Conservation (phyloP, 768 basidiomycete genomes). For the Scleroderma bovista region DNA sequence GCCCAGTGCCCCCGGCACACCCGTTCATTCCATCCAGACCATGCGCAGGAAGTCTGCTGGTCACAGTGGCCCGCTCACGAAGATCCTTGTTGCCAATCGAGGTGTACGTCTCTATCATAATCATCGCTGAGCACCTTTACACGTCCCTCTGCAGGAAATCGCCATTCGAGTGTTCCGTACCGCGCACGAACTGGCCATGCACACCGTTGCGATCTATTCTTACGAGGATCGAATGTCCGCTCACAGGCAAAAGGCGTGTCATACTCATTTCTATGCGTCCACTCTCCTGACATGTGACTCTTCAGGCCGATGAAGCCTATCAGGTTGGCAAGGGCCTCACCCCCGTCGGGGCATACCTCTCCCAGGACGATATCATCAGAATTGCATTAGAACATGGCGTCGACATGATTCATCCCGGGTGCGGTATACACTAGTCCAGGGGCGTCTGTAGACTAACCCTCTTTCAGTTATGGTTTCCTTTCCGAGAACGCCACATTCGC, state of each 20-base stretch:
- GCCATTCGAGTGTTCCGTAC: slow-evolving; percentile 98
- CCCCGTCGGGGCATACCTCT: slow-evolving; percentile 94
- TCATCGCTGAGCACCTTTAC: slow-evolving; percentile 3
- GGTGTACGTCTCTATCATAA: slow-evolving; percentile 51
- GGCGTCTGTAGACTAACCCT: background rate
- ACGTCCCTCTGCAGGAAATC: slow-evolving; percentile 66
- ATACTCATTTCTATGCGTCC: slow-evolving; percentile 24
- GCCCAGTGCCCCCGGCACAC: slow-evolving; percentile 77
- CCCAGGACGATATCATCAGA: slow-evolving; percentile 95
- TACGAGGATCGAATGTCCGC: slow-evolving; percentile 95
- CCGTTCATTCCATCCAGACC: slow-evolving; percentile 85
- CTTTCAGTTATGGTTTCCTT: slow-evolving; percentile 85
- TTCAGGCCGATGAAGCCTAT: slow-evolving; percentile 94
- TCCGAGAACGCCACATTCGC: slow-evolving; percentile 97
- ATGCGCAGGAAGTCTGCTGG: slow-evolving; percentile 89
- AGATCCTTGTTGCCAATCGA: slow-evolving; percentile 89
- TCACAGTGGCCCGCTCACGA: slow-evolving; percentile 85
- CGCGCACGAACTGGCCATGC: slow-evolving; percentile 98
- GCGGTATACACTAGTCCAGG: slow-evolving; percentile 14
- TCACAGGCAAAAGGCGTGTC: slow-evolving; percentile 87
- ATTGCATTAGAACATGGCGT: slow-evolving; percentile 98
- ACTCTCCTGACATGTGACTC: slow-evolving; percentile 6
- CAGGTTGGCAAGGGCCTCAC: slow-evolving; percentile 95
- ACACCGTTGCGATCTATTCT: slow-evolving; percentile 98
- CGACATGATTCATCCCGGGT: slow-evolving; percentile 99